Percentiles rank a stretch among this genome's conserved stretches.
phyloP scores from a whole-genome alignment of 371 early-diverging fungal genomes.

The Saksenaea oblongispora region DNA sequence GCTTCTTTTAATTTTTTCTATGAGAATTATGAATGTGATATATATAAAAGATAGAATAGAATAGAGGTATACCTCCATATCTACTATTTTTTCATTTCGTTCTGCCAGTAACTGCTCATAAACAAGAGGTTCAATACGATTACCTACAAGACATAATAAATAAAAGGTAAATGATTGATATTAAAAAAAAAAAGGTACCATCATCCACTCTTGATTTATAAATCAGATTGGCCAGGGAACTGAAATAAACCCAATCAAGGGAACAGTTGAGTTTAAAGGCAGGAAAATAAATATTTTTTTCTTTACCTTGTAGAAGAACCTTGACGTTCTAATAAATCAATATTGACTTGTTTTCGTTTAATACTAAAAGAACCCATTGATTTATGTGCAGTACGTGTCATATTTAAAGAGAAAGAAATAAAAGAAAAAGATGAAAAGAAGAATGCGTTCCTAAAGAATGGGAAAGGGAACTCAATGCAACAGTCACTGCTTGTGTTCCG shows the following conservation, averaged over 20 bases:
- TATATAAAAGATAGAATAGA: neutral
- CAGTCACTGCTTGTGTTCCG: conserved; percentile 7
- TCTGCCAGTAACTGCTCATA: conserved; percentile 3
- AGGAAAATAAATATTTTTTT: neutral
- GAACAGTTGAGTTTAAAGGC: conserved; percentile 5
- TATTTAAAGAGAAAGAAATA: neutral
- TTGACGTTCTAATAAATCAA: neutral
- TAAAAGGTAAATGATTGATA: too few relatives aligned
- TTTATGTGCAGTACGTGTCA: neutral
- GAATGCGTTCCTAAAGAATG: neutral
- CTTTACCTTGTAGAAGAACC: neutral
- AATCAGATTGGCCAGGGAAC: neutral
- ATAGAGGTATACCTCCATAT: neutral
- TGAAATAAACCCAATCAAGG: conserved; percentile 6
- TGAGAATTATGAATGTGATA: neutral
- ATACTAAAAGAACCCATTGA: conserved; percentile 2
- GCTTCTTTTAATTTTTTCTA: conserved; percentile 1
- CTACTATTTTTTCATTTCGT: neutral
- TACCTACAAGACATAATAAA: too few relatives aligned
- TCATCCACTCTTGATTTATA: neutral
- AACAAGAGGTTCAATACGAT: neutral
- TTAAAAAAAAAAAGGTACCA: neutral
- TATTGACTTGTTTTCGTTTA: conserved; percentile 11
- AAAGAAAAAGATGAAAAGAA: neutral
- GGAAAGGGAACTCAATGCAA: conserved; percentile 2